Conservation (phyloP, 345 rosid species). For the Iberis pinnata region DNA sequence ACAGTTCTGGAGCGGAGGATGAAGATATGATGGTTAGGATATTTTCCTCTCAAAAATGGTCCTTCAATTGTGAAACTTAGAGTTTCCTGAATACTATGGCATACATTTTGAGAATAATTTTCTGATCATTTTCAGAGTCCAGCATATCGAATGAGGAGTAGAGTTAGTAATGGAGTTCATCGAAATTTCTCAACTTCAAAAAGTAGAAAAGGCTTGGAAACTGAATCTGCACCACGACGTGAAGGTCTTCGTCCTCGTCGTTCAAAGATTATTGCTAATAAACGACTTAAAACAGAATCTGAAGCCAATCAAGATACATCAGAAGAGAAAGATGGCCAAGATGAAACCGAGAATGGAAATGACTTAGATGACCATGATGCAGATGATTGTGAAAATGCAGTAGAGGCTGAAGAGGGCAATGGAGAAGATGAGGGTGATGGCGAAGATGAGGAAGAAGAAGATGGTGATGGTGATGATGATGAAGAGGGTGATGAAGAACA, state of each 20-base stretch:
- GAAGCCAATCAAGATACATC: constrained; percentile 65
- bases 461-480: constrained; percentile 41
- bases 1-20: constrained; percentile 93
- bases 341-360: constrained; percentile 78
- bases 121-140: constrained; percentile 49
- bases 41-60: constrained; percentile 8
- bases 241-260: constrained; percentile 97
- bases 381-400: constrained; percentile 62
- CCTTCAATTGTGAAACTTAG: constrained; percentile 1
- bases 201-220: constrained; percentile 42
- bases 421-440: constrained; percentile 62
- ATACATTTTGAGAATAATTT: constrained; percentile 15
- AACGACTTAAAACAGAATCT: constrained; percentile 47
- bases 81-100: constrained; percentile 11
- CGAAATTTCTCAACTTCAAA: constrained; percentile 55
- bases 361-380: constrained; percentile 62
- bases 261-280: constrained; percentile 48
- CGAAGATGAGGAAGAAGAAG: constrained; percentile 61
- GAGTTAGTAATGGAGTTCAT: constrained; percentile 47
- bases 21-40: constrained; percentile 82
- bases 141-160: constrained; percentile 52
- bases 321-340: constrained; percentile 69
- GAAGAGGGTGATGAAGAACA: constrained; percentile 70
- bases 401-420: constrained; percentile 75
- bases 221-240: constrained; percentile 76